Evolutionary conservation across 2,329 filamentous ascomycete genomes (phyloP), one percentile per base, ranked within the genome.

Genomic region (Lachnellula willkommii): DNA sequence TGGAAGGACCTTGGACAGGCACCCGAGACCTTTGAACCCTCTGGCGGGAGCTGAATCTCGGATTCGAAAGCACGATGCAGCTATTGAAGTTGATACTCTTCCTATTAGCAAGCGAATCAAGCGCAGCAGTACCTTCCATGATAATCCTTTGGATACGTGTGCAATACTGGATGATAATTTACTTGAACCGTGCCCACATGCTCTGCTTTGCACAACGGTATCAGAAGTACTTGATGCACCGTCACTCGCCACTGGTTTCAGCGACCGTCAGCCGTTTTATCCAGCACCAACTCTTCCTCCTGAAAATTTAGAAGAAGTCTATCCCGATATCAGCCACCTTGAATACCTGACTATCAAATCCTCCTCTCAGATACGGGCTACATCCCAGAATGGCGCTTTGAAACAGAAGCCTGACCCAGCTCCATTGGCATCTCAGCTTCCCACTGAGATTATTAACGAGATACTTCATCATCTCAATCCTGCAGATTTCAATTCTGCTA

Each of bases 401-500:
- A n/a, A 11, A 4, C 17, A 36, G 24, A 15, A 15, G 24, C 22
- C 39, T 26, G 12, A 11, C 40, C 35, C 45, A 47, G 36, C 12
- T 28, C 54, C 43, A 12, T 37, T 61, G 11, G 62, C 60, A 36
- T 50, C 58, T 15, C 36, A 52, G n/a, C 47, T 70, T 24, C 66
- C 60, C 17, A 72, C 68, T 12, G 74, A 77, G 57, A 72, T 74
- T 6, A 47, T 75, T 1, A 68, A 72, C 17, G 63, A 72, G 5
- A 68, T 76, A 11, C 73, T 71, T 56, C 46, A 40, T 12, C 57
- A 66, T 7, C 67, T 76, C 5, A 47, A 58, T 4, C 73, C 73
- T 0, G 47, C 54, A 9, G 73, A 76, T 61, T 87, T 85, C 66
- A 79, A 88, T 63, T 74, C 80, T 53, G 82, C 83, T 15, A 76